Conservation (phyloP, 106 monocot genomes). For the Platanthera guangdongensis region DNA sequence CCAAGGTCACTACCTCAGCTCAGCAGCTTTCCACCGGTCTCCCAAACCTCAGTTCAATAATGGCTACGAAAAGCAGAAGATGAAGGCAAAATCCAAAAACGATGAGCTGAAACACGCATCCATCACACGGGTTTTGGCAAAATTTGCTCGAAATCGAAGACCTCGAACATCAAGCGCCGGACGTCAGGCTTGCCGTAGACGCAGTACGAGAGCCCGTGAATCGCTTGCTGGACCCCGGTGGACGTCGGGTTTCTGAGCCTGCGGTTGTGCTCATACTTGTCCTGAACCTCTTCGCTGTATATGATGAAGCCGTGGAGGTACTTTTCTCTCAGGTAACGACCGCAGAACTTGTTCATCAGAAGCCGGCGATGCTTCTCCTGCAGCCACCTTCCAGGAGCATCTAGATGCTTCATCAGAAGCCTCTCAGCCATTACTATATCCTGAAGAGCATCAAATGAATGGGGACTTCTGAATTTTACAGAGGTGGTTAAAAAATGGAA, state of each 20-base stretch:
- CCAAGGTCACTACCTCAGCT: too few relatives aligned
- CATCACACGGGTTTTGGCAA: constrained; percentile 68
- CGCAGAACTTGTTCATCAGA: constrained; percentile 91
- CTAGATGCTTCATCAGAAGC: constrained; percentile 95
- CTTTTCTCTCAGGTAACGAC: constrained; percentile 78
- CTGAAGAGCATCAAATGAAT: constrained; percentile 25
- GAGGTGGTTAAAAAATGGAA: not conserved
- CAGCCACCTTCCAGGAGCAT: constrained; percentile 90
- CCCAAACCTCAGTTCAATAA: not conserved
- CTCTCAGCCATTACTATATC: constrained; percentile 97
- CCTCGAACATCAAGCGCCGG: constrained; percentile 89
- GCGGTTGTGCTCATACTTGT: constrained; percentile 86
- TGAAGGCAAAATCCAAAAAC: not conserved
- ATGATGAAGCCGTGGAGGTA: constrained; percentile 75
- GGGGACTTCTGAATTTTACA: not conserved
- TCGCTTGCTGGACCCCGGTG: constrained; percentile 79
- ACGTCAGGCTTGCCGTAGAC: constrained; percentile 97
- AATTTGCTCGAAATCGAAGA: constrained; percentile 92
- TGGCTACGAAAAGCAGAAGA: not conserved
- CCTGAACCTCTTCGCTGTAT: constrained; percentile 68
- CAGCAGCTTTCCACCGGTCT: too few relatives aligned
- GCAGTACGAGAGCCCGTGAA: constrained; percentile 76
- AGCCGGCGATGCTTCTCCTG: constrained; percentile 77
- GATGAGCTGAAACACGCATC: not conserved
- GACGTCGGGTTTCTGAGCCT: constrained; percentile 75